Evolutionary conservation across 1,284 basidiomycete genomes (phyloP), one percentile per base, ranked within the genome.

Genomic region (Rhodotorula sp.): DNA sequence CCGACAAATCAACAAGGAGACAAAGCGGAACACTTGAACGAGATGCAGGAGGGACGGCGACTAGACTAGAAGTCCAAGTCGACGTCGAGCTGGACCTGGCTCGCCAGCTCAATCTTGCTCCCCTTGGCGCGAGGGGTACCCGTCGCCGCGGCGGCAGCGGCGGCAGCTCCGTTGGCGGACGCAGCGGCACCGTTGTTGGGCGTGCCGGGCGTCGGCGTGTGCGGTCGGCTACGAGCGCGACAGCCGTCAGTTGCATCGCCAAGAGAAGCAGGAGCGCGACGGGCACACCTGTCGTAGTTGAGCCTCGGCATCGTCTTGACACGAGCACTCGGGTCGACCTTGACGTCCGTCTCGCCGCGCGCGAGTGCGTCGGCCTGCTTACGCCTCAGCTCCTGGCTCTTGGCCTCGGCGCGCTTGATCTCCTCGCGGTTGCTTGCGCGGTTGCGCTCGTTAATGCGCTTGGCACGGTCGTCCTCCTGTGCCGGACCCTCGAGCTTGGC

Each of bases 381-480:
- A 72, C 90, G 88, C 75, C 90, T 88, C 13, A 86, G 82, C 71
- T 89, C 78, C 59, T 78, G 78, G 1, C 68, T 87, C 49, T 84
- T 84, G 54, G 88, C 79, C 81, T 95, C 93, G 0, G 91, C 90
- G 74, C 87, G 88, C 61, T 90, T 85, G 71, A 93, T 88, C 2
- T 87, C 86, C 77, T 93, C 92, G 72, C 88, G 78, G 71, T 95
- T 96, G 59, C 89, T 88, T 75, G 86, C 87, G 55, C 91, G 86
- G 80, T 97, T 96, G 64, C 92, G 87, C 81, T 94, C 92, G 80
- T 95, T 96, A 71, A 97, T 89, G 79, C 84, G 88, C 25, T 89
- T 87, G 46, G 95, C 53, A 7, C 85, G 76, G 27, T 63, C 61
- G 16, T 83, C 82, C 23, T 59, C 57, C 41, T 49, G n/a, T 41